Conservation (phyloP, 805 yeast species). For the Suhomyces sp. region DNA sequence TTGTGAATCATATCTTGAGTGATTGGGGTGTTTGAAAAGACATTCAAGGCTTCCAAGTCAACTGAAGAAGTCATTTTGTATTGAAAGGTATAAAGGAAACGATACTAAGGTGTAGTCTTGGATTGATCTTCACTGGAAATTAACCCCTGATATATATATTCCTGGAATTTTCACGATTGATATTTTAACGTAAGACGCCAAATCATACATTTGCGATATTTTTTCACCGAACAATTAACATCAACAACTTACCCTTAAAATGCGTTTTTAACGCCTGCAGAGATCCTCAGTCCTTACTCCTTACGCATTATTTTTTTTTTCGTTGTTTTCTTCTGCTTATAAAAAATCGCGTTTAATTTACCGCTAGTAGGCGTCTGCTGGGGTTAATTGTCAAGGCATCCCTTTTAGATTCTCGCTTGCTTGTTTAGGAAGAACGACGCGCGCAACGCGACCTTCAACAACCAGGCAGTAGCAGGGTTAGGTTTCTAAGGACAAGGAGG, state of each 20-base stretch:
- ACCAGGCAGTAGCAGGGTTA: conserved; percentile 1
- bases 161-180: background rate
- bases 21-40: conserved; percentile 63
- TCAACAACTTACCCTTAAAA: background rate
- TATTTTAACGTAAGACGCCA: background rate
- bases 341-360: background rate
- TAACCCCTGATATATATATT: background rate
- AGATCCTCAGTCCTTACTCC: background rate
- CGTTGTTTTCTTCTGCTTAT: background rate
- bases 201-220: background rate
- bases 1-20: conserved; percentile 73
- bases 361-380: background rate
- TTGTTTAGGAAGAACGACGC: conserved; percentile 4
- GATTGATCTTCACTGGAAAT: background rate
- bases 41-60: conserved; percentile 51
- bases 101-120: background rate
- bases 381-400: conserved; percentile 1
- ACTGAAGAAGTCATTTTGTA: conserved; percentile 19
- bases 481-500: conserved; percentile 3
- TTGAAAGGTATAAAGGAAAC: background rate
- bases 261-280: conserved; percentile 4
- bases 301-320: background rate
- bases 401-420: conserved; percentile 3
- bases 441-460: conserved; percentile 1
- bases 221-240: background rate